These are phyloP conservation scores for Colletotrichum cereale DNA, from an alignment of 2,329 filamentous ascomycete genomes.

Conservation along the genomic window DNA sequence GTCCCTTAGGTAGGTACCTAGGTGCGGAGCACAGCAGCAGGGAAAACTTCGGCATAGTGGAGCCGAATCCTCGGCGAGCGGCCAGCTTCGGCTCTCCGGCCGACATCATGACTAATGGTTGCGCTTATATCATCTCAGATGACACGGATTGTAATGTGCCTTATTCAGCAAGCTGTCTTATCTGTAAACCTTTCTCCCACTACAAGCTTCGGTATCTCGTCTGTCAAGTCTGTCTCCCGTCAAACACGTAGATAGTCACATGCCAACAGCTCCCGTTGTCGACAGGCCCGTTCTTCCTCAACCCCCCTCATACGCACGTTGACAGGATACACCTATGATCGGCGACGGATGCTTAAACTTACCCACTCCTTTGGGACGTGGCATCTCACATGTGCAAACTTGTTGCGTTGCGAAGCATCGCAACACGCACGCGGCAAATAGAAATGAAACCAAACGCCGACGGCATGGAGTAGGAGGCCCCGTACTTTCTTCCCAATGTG, in stretches of 20 bases:
- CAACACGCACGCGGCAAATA: background rate
- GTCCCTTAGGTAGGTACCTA: too few relatives aligned
- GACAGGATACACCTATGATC: background rate
- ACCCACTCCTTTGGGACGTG: conserved; percentile 19
- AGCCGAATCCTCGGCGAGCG: background rate
- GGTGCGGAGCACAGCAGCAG: conserved; percentile 5
- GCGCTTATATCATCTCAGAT: conserved; percentile 13
- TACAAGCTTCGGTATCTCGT: conserved; percentile 20
- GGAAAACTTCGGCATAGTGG: conserved; percentile 20
- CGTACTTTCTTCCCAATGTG: background rate
- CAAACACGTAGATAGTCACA: conserved; percentile 31
- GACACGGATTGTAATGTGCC: too few relatives aligned
- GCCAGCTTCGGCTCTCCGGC: conserved; percentile 34
- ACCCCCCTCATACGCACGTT: background rate
- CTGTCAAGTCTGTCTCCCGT: conserved; percentile 21
- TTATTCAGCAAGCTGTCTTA: too few relatives aligned
- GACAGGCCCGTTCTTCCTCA: conserved; percentile 2
- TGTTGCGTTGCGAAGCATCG: background rate
- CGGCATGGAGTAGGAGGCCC: background rate
- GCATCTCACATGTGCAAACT: background rate
- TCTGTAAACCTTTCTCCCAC: background rate
- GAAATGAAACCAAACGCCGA: background rate
- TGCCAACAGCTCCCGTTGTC: conserved; percentile 11
- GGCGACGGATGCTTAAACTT: conserved; percentile 4
- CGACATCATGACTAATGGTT: conserved; percentile 22